phyloP scores from a whole-genome alignment of 192 early-diverging fungal species.

The Podochytrium sp. region DNA sequence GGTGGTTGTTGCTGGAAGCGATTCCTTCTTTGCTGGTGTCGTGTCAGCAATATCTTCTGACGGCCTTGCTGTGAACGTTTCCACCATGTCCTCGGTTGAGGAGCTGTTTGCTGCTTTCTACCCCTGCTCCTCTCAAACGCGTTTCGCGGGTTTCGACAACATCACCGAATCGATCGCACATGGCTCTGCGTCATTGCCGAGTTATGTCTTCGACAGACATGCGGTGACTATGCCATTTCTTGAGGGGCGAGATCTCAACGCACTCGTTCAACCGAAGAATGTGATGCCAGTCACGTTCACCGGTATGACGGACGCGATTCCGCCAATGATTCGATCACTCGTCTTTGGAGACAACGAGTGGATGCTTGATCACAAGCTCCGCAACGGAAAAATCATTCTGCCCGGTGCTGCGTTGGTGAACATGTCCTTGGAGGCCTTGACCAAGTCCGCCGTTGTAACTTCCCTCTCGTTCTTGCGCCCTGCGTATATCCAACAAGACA shows the following conservation, averaged over 20 bases:
- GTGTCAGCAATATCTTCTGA: not conserved
- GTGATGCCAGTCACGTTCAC: not conserved
- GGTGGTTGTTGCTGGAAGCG: not conserved
- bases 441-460: not conserved
- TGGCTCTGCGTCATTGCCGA: not conserved
- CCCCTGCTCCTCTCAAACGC: not conserved
- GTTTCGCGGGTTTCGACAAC: not conserved
- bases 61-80: not conserved
- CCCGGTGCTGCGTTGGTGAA: not conserved
- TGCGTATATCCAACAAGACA: not conserved
- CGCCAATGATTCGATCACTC: not conserved
- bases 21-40: not conserved
- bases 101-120: not conserved
- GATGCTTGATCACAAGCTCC: not conserved
- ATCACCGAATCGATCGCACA: not conserved
- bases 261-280: not conserved
- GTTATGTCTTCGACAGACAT: not conserved
- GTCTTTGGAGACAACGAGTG: not conserved
- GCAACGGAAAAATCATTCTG: not conserved
- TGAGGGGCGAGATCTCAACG: not conserved
- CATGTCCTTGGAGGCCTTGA: not conserved
- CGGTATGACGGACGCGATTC: not conserved
- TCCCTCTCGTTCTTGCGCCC: not conserved
- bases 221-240: not conserved
- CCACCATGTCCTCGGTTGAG: not conserved